Evolutionary conservation across 768 basidiomycete genomes (phyloP).

Genomic region (Pleurotus giganteus): DNA sequence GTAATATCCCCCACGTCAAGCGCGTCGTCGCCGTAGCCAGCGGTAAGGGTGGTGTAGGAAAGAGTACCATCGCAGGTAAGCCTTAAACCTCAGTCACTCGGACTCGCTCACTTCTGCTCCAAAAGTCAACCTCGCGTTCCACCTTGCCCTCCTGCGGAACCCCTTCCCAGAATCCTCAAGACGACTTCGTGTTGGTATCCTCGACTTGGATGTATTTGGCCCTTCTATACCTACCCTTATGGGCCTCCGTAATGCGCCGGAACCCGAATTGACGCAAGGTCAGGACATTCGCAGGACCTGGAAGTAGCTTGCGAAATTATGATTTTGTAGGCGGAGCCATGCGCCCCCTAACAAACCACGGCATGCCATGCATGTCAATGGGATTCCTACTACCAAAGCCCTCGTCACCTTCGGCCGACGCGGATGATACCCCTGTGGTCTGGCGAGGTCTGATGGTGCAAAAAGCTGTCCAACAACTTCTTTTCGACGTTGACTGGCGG

Average conservation of each 20-base stretch:
- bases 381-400: slow-evolving; percentile 81
- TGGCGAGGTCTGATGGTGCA: slow-evolving; percentile 99
- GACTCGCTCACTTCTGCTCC: no score
- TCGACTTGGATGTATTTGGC: slow-evolving; percentile 96
- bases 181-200: slow-evolving; percentile 72
- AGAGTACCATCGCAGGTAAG: slow-evolving; percentile 88
- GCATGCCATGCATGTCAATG: slow-evolving; percentile 94
- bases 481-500: slow-evolving; percentile 94
- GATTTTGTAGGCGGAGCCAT: slow-evolving; percentile 63
- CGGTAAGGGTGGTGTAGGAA: slow-evolving; percentile 96
- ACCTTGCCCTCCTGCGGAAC: slow-evolving; percentile 51
- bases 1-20: slow-evolving; percentile 68
- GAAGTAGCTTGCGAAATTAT: slow-evolving; percentile 1
- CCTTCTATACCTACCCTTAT: slow-evolving; percentile 92
- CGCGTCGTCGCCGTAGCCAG: slow-evolving; percentile 84
- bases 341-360: slow-evolving; percentile 83
- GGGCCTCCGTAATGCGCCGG: slow-evolving; percentile 76
- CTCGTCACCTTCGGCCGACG: slow-evolving; percentile 37
- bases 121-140: slow-evolving; percentile 82
- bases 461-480: slow-evolving; percentile 93
- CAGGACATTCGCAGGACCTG: slow-evolving; percentile 20
- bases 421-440: slow-evolving; percentile 77
- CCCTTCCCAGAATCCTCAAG: slow-evolving; percentile 22
- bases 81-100: slow-evolving; percentile 4
- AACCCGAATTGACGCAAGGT: slow-evolving; percentile 77